Evolutionary conservation across 306 rosid genomes (phyloP), one percentile per base, ranked within the genome.

Genomic region (Acacia confusa): DNA sequence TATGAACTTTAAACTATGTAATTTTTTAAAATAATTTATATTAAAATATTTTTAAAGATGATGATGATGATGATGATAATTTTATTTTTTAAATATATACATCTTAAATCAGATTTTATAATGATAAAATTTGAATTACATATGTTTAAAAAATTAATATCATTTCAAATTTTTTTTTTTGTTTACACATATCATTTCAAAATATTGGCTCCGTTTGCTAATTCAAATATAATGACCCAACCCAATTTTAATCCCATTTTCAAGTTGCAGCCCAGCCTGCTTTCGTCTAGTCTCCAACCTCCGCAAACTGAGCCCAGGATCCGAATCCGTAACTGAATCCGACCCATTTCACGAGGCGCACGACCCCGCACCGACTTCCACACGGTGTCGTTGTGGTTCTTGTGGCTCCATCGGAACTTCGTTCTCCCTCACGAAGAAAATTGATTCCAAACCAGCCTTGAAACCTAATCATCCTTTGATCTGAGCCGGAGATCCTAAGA

Each of bases 381-480:
- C 3, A 45, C 61, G 60, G 11, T 3, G 76, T 27, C 70, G 79
- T 75, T 14, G 1, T 3, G 5, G 10, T 28, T 13, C 50, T 44
- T 20, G 2, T 4, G 20, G 38, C 4, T 38, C 47, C 0, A 6
- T 24, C 72, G 20, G 44, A 34, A 32, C 20, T 0, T 0, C 17
- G 15, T 25, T 10, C 16, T 20, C 11, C 16, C 12, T 63, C 40
- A 13, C 3, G 45, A 73, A 40, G 28, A 11, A 50, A 48, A 50
- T 52, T 28, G 64, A 32, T 30, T 30, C 22, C 20, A 7, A 38
- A 60, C 17, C 50, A 20, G 7, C 24, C 22, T 20, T 53, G 16
- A 66, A 78, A 74, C 50, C 67, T 12, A 74, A 73, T 48, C 30
- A 48, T 32, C 79, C 13, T 9, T 14, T n/a, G 20, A 52, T 75